Evolutionary conservation across 139 green algal species (phyloP), one percentile per base, ranked within the genome.

Genomic region (Closterium sp.): DNA sequence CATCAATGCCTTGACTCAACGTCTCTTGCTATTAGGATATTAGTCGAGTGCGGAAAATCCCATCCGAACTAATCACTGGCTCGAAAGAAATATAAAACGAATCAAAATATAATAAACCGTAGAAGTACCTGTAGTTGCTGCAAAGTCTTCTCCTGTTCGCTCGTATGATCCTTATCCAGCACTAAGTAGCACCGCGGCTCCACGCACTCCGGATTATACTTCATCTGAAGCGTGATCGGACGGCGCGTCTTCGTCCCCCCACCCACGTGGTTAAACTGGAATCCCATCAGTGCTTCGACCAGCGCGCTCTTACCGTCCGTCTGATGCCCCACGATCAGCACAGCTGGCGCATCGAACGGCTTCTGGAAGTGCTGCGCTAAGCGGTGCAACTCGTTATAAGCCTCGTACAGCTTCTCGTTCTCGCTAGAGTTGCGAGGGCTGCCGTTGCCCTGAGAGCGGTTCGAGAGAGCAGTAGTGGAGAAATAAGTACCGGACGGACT

Each of bases 221-320:
- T 98, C 97, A 99, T 99, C 94, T 99, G 97, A 90, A 99, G 96
- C 4, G 97, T 97, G 93, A 99, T 99, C 42, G 98, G 98, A 4
- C 98, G 95, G 17, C 98, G 94, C 5, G 98, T 99, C 94, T 99
- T 99, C 70, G 98, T 99, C 88, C 98, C 98, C 4, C 98, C 98
- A 1, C 97, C 97, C 9, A 99, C 98, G 91, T 98, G 96, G 95
- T 99, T 99, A 96, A 99, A 99, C 95, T 99, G 97, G 95, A 99
- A 99, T 13, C 97, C 97, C 97, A 99, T 99, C 31, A 99, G 95
- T 0, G 97, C 97, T 95, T 99, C 98, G 7, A 99, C 97, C 50
- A 99, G 94, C 1, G 97, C 97, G 31, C 87, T 97, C 92, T 99
- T 99, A 45, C 97, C 97, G 86, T 99, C 97, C n/a, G 97, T 99